Base-by-base conservation (phyloP, 2,329 filamentous ascomycete species). In the Teratosphaeria gauchensis region DNA sequence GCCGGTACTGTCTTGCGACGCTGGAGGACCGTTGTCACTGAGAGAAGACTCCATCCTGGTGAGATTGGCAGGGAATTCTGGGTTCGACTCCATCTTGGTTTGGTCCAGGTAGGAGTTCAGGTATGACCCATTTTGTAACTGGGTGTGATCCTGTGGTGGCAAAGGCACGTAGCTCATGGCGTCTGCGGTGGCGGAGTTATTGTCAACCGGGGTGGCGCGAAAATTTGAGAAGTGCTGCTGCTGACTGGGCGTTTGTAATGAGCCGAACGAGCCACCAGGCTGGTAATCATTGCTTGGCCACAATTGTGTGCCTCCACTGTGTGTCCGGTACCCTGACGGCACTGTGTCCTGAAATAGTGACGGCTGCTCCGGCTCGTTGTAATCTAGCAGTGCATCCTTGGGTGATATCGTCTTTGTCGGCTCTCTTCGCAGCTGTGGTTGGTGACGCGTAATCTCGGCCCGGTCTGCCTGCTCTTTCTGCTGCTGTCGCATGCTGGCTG, bases 351-450 rank as follows among this genome's bases (percentile, higher is more conserved):
- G 83, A 69, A 96, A 95, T 21, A 96, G 76, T 12, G 89, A 85
- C 66, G 88, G 84, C 19, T 87, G 85, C 2, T 92, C 88, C 0
- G 79, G 74, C 46, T 94, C 90, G 19, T 87, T 83, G 70, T 92
- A 96, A 61, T 96, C 92, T 55, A 96, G 76, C 60, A 95, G 76
- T 1, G 92, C 89, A 68, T 97, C 92, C 75, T 95, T 95, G 28
- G 92, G 94, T 1, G 92, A 97, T 53, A 99, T 96, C 0, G 92
- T 96, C 73, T 90, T 89, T 1, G 84, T 80, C 51, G 76, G 67
- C 61, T 80, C 71, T 58, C 70, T 62, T 55, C 63, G 64, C 31
- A 73, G 63, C 51, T 62, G 58, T 11, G 69, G 66, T 28, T 64
- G 66, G 51, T 73, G 70, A 51, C 65, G 66, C 52, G 65, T 68